Evolutionary conservation across 345 rosid genomes (phyloP), one percentile per base, ranked within the genome.

Genomic region (Raphanus raphanistrum): DNA sequence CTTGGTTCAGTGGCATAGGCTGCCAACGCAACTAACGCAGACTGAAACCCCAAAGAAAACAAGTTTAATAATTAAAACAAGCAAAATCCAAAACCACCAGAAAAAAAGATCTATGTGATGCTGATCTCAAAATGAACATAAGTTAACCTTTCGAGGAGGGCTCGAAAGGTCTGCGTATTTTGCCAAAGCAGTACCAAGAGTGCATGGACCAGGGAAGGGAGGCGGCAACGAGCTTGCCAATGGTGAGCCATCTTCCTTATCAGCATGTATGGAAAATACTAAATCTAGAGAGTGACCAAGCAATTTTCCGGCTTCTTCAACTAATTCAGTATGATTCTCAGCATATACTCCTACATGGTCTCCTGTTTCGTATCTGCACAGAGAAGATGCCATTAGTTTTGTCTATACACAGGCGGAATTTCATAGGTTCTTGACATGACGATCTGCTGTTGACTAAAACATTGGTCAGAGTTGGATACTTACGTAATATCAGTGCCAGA

Each of bases 321-420:
- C 97, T 43, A 81, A 85, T 68, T 92, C 97, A 68, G 75, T 81
- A 73, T 82, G 81, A 82, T 90, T 94, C 65, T 92, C 98, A 52
- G 87, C 88, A 77, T 79, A 90, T 10, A 94, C 88, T 61, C 98
- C 97, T 10, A 88, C 92, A 75, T 94, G 99, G 86, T 94, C 99
- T 70, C 99, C 99, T 2, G 98, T 90, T 85, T 90, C 96, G 82
- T 92, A 92, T 82, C 98, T 94, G 88, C 68, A 75, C 35, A 21
- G 21, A 21, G 21, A 21, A 21, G 21, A 21, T 21, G 15, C 2
- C 52, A 45, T 45, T 4, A 45, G 4, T 61, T 52, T 76, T 76
- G 15, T 3, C 50, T 12, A 10, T 11, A 43, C 50, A 11, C 1
- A n/a, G n/a, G 50, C 11, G n/a, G n/a, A 45, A 45, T 45, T 45